A percentile compares a stretch with the other conserved stretches of the same genome.
Conservation (phyloP, 164 flowering plant species). For the Piper betle region DNA sequence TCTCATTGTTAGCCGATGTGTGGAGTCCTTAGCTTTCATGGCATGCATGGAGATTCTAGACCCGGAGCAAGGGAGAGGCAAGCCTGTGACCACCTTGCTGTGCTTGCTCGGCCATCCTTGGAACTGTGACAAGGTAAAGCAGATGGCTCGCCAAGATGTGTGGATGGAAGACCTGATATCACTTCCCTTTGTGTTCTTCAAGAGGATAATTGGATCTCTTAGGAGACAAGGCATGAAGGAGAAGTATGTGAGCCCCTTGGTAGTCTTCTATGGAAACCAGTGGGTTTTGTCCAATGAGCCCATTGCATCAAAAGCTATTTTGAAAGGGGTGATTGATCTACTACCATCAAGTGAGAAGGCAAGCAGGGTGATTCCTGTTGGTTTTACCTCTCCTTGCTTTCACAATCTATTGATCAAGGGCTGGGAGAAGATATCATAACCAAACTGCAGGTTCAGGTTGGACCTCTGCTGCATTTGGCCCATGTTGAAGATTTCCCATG, state of each 20-base stretch:
- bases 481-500: constrained; percentile 57
- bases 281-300: constrained; percentile 57
- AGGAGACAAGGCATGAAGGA: constrained; percentile 97
- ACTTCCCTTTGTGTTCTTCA: constrained; percentile 64
- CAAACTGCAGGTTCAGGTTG: constrained; percentile 51
- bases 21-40: constrained; percentile 92
- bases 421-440: constrained; percentile 19
- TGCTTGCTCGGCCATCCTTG: constrained; percentile 36
- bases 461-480: constrained; percentile 45
- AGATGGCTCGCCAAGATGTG: constrained; percentile 42
- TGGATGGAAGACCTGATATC: constrained; percentile 83
- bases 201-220: constrained; percentile 59
- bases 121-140: constrained; percentile 42
- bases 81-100: constrained; percentile 47
- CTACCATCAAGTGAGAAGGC: constrained; percentile 42
- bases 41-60: constrained; percentile 97
- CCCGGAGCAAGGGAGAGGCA: constrained; percentile 61
- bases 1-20: constrained; percentile 76
- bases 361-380: constrained; percentile 54
- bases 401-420: constrained; percentile 41
- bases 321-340: constrained; percentile 30
- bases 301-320: neutral
- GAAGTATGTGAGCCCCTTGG: constrained; percentile 63
- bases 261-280: constrained; percentile 74
- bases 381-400: constrained; percentile 68